These are phyloP conservation scores for Leishmania major DNA, from an alignment of 208 protist species.

Conservation along the genomic window DNA sequence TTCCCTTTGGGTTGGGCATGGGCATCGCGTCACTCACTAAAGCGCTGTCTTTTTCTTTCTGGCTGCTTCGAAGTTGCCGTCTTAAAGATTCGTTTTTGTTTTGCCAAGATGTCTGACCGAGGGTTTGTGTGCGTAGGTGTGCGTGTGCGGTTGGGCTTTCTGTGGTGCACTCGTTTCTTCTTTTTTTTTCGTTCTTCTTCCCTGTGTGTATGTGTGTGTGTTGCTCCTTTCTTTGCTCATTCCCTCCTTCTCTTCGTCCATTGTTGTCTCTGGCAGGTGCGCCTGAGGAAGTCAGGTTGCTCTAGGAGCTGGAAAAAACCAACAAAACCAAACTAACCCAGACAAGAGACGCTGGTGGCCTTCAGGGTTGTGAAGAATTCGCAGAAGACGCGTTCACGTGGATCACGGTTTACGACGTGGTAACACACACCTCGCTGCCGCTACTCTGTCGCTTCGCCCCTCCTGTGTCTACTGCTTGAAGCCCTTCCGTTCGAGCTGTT, in stretches of 20 bases:
- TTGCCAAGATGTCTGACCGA: neutral
- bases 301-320: neutral
- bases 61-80: neutral
- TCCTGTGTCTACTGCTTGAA: neutral
- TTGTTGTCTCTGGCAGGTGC: neutral
- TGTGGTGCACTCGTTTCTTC: neutral
- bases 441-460: neutral
- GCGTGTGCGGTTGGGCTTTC: neutral
- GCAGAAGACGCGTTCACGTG: neutral
- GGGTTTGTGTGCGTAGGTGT: neutral
- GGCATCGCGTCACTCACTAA: neutral
- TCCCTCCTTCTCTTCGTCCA: too few relatives aligned
- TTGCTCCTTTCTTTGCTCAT: neutral
- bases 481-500: neutral
- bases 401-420: neutral
- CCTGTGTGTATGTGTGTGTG: neutral
- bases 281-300: neutral
- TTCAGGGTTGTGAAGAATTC: neutral
- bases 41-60: conserved; percentile 2
- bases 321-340: neutral
- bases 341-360: too few relatives aligned
- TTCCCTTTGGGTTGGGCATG: neutral
- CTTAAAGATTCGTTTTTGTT: neutral
- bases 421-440: neutral
- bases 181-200: too few relatives aligned